Percentiles rank a stretch among this genome's conserved stretches.
These are phyloP conservation scores for Nakaseomyces kungkrabaensis DNA, from an alignment of 1,139 yeast genomes.

Conservation along the genomic window DNA sequence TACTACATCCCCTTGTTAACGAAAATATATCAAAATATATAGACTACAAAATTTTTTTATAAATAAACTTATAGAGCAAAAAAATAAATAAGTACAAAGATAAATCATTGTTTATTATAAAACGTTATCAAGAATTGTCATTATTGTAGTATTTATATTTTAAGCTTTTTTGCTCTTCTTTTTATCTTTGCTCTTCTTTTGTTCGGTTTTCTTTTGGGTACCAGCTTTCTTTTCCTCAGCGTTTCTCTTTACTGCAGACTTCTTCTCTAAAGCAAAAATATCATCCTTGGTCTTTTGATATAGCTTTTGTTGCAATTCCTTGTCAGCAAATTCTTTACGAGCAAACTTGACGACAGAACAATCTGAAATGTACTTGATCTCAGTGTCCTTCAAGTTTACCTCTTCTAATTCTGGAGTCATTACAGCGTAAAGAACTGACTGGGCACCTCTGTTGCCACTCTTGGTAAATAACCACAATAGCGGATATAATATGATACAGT, in stretches of 20 bases:
- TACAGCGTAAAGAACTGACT: constrained; percentile 59
- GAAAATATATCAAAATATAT: too few species aligned
- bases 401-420: constrained; percentile 57
- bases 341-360: constrained; percentile 52
- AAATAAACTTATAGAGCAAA: too few species aligned
- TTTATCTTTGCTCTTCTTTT: not conserved
- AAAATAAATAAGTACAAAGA: too few species aligned
- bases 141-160: not conserved
- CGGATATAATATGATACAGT: constrained; percentile 60
- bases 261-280: constrained; percentile 54
- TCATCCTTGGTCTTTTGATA: constrained; percentile 51
- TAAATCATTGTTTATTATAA: too few species aligned
- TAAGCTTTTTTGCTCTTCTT: constrained; percentile 1
- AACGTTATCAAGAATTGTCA: too few species aligned
- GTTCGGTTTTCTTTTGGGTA: constrained; percentile 31
- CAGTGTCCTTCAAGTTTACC: constrained; percentile 34
- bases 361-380: constrained; percentile 66
- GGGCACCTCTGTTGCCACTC: constrained; percentile 69
- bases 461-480: constrained; percentile 73
- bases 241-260: constrained; percentile 57
- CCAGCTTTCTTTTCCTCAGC: constrained; percentile 27
- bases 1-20: too few species aligned
- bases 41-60: too few species aligned
- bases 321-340: constrained; percentile 55
- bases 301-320: constrained; percentile 49